phyloP scores from a whole-genome alignment of 805 yeast species.

The baker's yeast (Saccharomyces cerevisiae) region DNA sequence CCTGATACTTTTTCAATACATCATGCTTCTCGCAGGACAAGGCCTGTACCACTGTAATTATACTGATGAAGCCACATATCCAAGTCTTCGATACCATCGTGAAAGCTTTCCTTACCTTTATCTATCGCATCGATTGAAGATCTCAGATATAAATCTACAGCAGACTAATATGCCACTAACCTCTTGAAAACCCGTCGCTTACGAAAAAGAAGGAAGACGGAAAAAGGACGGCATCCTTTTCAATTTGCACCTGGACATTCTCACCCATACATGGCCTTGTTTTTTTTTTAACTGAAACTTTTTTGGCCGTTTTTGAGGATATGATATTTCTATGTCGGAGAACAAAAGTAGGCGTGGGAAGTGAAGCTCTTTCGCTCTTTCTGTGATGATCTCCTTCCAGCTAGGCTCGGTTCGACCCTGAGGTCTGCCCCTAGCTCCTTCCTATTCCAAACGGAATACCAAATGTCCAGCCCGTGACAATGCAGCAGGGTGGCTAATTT shows the following conservation, averaged over 20 bases:
- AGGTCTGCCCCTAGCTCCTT: background rate
- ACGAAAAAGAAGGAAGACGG: background rate
- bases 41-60: conserved; percentile 1
- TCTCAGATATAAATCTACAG: background rate
- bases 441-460: background rate
- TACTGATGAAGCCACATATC: background rate
- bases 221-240: background rate
- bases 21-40: conserved; percentile 17
- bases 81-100: background rate
- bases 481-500: background rate
- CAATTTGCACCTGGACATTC: background rate
- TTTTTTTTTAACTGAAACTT: background rate
- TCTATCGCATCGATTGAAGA: background rate
- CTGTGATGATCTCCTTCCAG: background rate
- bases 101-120: background rate
- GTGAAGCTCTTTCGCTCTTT: background rate
- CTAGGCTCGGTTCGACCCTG: background rate
- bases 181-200: background rate
- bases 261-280: background rate
- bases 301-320: background rate
- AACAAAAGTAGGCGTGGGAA: too few species aligned
- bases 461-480: background rate
- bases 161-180: background rate
- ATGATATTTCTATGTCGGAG: background rate
- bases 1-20: conserved; percentile 18